Conservation (phyloP, 148 eudicot species). For the Pouteria glomerata region DNA sequence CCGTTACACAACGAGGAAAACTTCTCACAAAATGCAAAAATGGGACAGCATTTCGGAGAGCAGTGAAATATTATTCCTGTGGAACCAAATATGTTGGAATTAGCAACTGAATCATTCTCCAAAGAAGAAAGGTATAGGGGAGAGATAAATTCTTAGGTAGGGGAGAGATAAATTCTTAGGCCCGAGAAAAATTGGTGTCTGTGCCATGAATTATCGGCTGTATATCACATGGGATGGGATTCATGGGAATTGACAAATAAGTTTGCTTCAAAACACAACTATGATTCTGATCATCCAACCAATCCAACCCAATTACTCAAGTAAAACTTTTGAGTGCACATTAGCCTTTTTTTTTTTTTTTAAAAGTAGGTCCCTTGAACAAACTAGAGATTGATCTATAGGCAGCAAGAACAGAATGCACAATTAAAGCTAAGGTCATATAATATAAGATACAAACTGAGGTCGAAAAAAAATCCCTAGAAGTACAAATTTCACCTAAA, state of each 20-base stretch:
- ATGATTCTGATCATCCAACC: not conserved
- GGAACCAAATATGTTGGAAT: constrained; percentile 4
- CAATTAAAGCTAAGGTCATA: not conserved
- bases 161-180: not conserved
- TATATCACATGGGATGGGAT: too few relatives aligned
- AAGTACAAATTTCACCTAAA: not conserved
- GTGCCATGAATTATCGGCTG: not conserved
- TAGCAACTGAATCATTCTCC: constrained; percentile 2
- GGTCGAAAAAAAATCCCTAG: not conserved
- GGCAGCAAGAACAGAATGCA: not conserved
- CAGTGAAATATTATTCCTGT: constrained; percentile 22
- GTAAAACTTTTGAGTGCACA: too few relatives aligned
- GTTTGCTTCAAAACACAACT: too few relatives aligned
- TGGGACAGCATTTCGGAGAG: constrained; percentile 12
- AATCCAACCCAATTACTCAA: not conserved
- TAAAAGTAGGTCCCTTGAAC: not conserved
- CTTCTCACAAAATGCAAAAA: constrained; percentile 17
- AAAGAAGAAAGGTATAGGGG: not conserved
- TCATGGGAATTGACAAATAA: too few relatives aligned
- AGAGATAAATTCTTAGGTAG: not conserved
- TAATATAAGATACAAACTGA: not conserved
- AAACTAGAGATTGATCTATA: not conserved
- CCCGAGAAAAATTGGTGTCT: not conserved
- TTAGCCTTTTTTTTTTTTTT: too few relatives aligned
- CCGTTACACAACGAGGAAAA: constrained; percentile 35